Evolutionary conservation across 768 basidiomycete species (phyloP), one percentile per base, ranked within the genome.

Genomic region (Collybia sp.): DNA sequence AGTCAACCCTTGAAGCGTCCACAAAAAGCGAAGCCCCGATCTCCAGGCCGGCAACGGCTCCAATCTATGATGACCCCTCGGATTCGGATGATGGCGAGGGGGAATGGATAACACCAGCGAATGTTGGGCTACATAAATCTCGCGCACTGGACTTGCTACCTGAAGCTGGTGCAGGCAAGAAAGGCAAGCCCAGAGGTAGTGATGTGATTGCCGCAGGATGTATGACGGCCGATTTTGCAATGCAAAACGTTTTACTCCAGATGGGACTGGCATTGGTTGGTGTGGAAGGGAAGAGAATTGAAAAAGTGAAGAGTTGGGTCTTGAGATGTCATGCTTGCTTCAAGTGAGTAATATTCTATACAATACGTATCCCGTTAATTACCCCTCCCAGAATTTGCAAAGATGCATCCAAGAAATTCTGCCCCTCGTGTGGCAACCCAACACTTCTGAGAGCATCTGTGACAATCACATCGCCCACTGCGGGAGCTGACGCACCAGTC

Each of bases 141-240:
- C 80, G 82, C 12, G 91, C 89, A 20, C 77, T 95, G 33, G 80
- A 93, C 17, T 75, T 96, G 32, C 74, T 95, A 25, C 88, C 93
- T 3, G 71, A 76, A 16, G 64, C 66, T n/a, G 51, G 55, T 3
- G 60, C 57, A 25, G 25, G 25, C 25, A 8, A 8, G 25, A 69
- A 67, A 40, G 56, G 67, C 47, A 69, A 69, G 53, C 57, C 70
- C 46, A 64, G 63, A 41, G 59, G 70, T 35, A 62, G 72, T 13
- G 67, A 71, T 38, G 33, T 53, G 0, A 56, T 95, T 39, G 73
- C 72, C 43, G 82, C 79, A 5, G 96, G 93, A 13, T 96, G 94
- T 61, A 93, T 98, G 88, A 98, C 96, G 8, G 90, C 90, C 16
- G 96, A 99, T 77, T 98, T 93, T 63, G 96, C 96, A 13, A 96